A percentile compares a stretch with the other conserved stretches of the same genome.
Conservation (phyloP, 768 basidiomycete genomes). For the Auricularia sp. region DNA sequence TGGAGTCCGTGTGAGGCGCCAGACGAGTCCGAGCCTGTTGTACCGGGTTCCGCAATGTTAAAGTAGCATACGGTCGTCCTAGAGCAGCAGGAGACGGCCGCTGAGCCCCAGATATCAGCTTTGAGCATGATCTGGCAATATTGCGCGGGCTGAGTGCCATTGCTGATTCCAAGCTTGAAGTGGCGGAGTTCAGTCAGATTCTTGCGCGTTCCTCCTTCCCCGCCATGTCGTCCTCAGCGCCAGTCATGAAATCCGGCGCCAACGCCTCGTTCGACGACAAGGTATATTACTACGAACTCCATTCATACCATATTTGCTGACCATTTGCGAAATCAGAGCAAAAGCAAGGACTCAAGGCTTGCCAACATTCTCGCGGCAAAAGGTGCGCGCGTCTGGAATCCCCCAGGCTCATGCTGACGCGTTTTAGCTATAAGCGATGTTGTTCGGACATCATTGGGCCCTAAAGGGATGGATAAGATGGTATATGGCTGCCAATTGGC, state of each 20-base stretch:
- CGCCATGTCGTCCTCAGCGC: constrained; percentile 14
- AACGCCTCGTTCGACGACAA: constrained; percentile 85
- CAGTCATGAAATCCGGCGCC: constrained; percentile 37
- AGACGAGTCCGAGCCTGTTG: background rate
- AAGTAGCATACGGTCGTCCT: too few species aligned
- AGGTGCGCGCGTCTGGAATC: constrained; percentile 36
- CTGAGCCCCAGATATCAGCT: too few species aligned
- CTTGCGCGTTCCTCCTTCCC: background rate
- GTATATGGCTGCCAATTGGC: constrained; percentile 26
- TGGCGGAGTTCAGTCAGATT: too few species aligned
- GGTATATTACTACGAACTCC: constrained; percentile 27
- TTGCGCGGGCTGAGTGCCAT: too few species aligned
- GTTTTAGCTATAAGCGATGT: constrained; percentile 87
- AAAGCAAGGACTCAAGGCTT: constrained; percentile 94
- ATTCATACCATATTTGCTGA: background rate
- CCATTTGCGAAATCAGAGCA: constrained; percentile 49
- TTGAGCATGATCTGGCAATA: too few species aligned
- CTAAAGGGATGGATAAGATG: constrained; percentile 99
- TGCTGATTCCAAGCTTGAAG: too few species aligned
- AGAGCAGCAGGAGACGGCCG: too few species aligned
- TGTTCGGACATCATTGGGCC: constrained; percentile 91
- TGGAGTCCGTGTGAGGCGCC: background rate
- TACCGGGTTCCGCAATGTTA: too few species aligned
- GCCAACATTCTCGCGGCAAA: constrained; percentile 98
- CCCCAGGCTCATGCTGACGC: background rate